Conservation (phyloP, 192 early-diverging fungal genomes). For the Coemansia sp. region DNA sequence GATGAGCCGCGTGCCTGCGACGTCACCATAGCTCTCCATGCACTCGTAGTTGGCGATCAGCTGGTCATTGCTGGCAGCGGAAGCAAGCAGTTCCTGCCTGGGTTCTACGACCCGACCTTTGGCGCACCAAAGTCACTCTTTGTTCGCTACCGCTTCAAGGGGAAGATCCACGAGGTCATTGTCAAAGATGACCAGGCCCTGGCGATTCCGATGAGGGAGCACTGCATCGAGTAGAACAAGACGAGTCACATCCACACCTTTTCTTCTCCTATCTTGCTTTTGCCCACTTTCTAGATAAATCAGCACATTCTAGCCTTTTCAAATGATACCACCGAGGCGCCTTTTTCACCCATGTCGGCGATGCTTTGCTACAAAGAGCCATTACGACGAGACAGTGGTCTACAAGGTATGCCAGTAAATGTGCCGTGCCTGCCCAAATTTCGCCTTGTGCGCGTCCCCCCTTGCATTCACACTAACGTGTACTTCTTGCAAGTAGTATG, state of each 20-base stretch:
- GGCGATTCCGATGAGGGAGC: slow-evolving; percentile 72
- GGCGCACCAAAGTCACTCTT: slow-evolving; percentile 80
- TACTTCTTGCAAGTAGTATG: slow-evolving; percentile 12
- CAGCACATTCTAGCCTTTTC: too few relatives aligned
- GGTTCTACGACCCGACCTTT: slow-evolving; percentile 95
- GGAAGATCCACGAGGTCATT: slow-evolving; percentile 73
- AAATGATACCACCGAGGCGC: background rate
- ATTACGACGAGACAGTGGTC: slow-evolving; percentile 50
- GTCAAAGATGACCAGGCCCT: slow-evolving; percentile 77
- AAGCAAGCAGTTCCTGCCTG: slow-evolving; percentile 87
- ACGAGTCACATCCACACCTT: background rate
- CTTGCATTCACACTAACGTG: background rate
- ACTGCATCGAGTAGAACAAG: slow-evolving; percentile 13
- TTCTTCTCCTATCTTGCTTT: too few relatives aligned
- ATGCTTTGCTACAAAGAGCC: slow-evolving; percentile 20
- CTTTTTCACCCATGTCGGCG: background rate
- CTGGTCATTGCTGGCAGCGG: slow-evolving; percentile 82
- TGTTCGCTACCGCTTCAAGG: slow-evolving; percentile 82
- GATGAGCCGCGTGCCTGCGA: slow-evolving; percentile 59
- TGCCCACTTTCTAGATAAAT: too few relatives aligned
- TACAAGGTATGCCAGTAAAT: slow-evolving; percentile 20
- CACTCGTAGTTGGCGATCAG: slow-evolving; percentile 80
- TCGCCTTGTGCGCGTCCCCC: too few relatives aligned
- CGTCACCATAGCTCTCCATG: slow-evolving; percentile 84
- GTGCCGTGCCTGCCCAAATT: background rate